Conservation (phyloP, 768 basidiomycete species). For the Amanita muscaria region DNA sequence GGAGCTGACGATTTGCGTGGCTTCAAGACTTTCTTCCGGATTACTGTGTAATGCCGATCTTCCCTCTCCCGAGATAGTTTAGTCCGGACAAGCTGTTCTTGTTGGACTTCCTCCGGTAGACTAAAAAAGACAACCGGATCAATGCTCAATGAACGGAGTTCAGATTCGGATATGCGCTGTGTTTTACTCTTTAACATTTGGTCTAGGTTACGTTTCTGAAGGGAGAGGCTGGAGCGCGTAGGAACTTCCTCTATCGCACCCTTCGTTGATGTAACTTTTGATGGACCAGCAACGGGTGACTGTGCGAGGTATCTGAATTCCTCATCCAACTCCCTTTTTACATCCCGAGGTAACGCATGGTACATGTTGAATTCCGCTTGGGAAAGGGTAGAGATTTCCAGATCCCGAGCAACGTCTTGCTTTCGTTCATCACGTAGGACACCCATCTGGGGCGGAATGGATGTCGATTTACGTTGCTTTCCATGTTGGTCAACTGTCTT, state of each 20-base stretch:
- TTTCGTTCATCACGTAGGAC: not conserved
- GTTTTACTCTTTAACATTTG: slow-evolving; percentile 50
- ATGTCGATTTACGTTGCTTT: not conserved
- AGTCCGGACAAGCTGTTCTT: slow-evolving; percentile 61
- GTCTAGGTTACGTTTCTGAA: too few relatives aligned
- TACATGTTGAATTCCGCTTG: slow-evolving; percentile 69
- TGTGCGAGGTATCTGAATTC: slow-evolving; percentile 61
- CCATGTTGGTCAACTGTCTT: not conserved
- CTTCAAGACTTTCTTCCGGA: slow-evolving; percentile 47
- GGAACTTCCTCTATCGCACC: slow-evolving; percentile 22
- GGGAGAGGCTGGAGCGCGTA: too few relatives aligned
- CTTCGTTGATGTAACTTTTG: slow-evolving; percentile 15
- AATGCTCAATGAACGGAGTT: slow-evolving; percentile 58
- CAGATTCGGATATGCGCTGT: slow-evolving; percentile 41
- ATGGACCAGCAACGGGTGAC: slow-evolving; percentile 13
- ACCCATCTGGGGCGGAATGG: not conserved
- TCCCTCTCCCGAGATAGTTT: slow-evolving; percentile 41
- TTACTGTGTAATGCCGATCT: slow-evolving; percentile 27
- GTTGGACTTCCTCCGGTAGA: slow-evolving; percentile 59
- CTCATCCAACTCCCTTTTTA: slow-evolving; percentile 58
- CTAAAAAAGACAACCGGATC: slow-evolving; percentile 63
- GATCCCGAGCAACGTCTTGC: not conserved
- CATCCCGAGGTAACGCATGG: slow-evolving; percentile 59
- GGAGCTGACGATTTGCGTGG: slow-evolving; percentile 31
- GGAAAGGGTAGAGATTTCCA: slow-evolving; percentile 61